Conservation (phyloP, 345 rosid genomes). For the Punica granatum region DNA sequence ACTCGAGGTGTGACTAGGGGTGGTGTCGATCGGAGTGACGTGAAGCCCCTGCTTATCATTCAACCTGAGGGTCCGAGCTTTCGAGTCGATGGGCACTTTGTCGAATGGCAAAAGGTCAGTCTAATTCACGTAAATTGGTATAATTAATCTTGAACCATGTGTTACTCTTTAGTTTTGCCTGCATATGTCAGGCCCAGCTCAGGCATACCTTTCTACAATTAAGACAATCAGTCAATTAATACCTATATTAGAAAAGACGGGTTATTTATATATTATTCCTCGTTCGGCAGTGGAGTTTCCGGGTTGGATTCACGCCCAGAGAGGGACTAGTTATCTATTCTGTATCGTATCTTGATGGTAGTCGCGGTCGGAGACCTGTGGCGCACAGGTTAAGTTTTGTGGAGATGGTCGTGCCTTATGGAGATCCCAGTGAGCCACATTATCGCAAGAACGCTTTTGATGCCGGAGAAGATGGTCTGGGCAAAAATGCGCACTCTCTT, state of each 20-base stretch:
- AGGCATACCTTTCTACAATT: too few species aligned
- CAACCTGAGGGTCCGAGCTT: constrained; percentile 79
- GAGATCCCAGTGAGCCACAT: too few species aligned
- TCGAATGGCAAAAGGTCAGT: constrained; percentile 67
- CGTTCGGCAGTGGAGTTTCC: constrained; percentile 63
- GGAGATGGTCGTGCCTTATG: too few species aligned
- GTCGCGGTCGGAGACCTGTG: constrained; percentile 64
- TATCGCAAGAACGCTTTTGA: constrained; percentile 73
- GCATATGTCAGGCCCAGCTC: too few species aligned
- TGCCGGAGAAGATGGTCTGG: too few species aligned
- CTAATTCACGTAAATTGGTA: neutral
- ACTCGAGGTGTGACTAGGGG: constrained; percentile 64
- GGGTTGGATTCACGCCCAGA: constrained; percentile 71
- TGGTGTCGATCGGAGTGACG: constrained; percentile 70
- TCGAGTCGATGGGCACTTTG: constrained; percentile 50
- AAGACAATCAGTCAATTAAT: constrained; percentile 1
- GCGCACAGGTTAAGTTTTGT: too few species aligned
- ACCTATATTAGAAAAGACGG: neutral
- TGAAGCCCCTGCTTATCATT: constrained; percentile 60
- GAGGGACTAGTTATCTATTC: constrained; percentile 65
- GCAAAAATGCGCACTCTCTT: constrained; percentile 74
- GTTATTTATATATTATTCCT: neutral
- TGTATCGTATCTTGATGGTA: too few species aligned
- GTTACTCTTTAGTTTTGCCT: too few species aligned
- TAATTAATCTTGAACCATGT: too few species aligned